Conservation (phyloP, 345 rosid species). For the Durio zibethinus region DNA sequence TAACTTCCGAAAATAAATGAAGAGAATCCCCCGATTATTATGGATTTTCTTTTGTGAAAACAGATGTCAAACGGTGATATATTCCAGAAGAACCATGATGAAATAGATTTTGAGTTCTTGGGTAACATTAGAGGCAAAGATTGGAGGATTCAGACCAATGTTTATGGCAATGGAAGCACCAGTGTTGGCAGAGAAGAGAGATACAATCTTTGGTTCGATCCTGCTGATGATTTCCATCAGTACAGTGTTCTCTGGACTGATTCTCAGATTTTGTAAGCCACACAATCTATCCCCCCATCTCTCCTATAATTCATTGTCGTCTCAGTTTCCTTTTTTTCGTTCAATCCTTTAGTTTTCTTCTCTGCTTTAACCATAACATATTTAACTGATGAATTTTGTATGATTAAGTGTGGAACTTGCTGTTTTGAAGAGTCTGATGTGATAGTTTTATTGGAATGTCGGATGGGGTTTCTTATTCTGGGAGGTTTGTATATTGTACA, state of each 20-base stretch:
- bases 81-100: constrained; percentile 93
- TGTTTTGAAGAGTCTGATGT: constrained; percentile 19
- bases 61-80: constrained; percentile 98
- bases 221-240: constrained; percentile 88
- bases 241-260: constrained; percentile 93
- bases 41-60: neutral
- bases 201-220: constrained; percentile 97
- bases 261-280: constrained; percentile 76
- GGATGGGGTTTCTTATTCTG: constrained; percentile 19
- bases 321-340: neutral
- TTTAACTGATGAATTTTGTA: neutral
- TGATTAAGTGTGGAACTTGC: constrained; percentile 8
- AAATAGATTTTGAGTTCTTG: constrained; percentile 95
- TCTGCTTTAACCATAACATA: neutral
- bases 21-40: neutral
- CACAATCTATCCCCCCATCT: neutral
- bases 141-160: constrained; percentile 98
- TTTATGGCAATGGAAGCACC: constrained; percentile 96
- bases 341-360: neutral
- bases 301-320: neutral
- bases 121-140: constrained; percentile 97
- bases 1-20: neutral
- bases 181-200: constrained; percentile 87
- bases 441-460: constrained; percentile 10
- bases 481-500: constrained; percentile 9